Base-by-base conservation (phyloP, 2,329 filamentous ascomycete species). In the Trichoderma sp. region DNA sequence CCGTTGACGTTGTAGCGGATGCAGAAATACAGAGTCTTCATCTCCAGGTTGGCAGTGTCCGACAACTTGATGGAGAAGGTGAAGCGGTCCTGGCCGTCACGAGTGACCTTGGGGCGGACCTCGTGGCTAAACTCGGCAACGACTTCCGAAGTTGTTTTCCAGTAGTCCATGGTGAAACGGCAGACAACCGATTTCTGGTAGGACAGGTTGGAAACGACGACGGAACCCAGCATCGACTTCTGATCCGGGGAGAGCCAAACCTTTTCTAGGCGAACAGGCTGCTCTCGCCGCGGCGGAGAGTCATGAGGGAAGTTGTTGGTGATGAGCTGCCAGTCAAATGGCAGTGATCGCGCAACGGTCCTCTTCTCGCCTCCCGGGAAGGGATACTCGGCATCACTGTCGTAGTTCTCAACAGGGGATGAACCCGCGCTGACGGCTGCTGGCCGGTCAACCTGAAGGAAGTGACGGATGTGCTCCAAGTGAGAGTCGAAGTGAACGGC, bases 401-500 rank as follows among this genome's bases (percentile, higher is more conserved):
- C 92, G 76, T 97, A 94, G 63, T 85, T 89, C 69, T 98, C 94
- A 7, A 92, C 91, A 0, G 95, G 95, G 2, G 95, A 98, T 0
- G 94, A 94, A 17, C 93, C 91, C 63, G 94, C 94, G 78, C 94
- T 98, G 77, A 99, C 95, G 59, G 95, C 95, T n/a, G 97, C 89
- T 2, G 95, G 95, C 67, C 92, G 89, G 76, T 99, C 95, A 7
- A 97, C 90, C 76, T 97, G 93, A 25, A 97, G 83, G 78, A 99
- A 99, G 77, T 98, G 95, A 35, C 95, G 89, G 45, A 98, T 94
- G 74, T 98, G 94, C 80, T 98, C 95, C 45, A 98, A 88, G 76
- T 97, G 92, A 29, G 94, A 92, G 80, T 98, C 95, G 77, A 99
- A 99, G 80, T 99, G 95, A n/a, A 99, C 95, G 13, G 92, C 93